Base-by-base conservation (phyloP, 2,329 filamentous ascomycete genomes). In the Amauroascus verrucosus region DNA sequence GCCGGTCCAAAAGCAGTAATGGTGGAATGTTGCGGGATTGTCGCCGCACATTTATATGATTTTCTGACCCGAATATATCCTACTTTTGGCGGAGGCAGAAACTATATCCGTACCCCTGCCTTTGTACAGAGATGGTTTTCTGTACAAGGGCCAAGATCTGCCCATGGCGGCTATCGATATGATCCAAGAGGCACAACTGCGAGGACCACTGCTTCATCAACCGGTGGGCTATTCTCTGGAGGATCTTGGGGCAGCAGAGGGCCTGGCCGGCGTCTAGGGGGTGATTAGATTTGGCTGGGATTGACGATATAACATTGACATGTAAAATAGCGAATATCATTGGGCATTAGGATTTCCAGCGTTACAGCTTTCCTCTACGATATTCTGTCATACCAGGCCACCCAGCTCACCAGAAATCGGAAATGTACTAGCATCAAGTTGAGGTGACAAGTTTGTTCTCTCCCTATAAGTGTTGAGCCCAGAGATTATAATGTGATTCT, bases 51-150 rank as follows among this genome's bases (percentile, higher is more conserved):
- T 67, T 64, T 93, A 18, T 95, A 88, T 70, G 87, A 97, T 66
- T 98, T 97, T 65, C 69, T 96, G 48, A 88, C 86, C 1, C 80
- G 87, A 47, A 77, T 96, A 40, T 97, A 89, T 76, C 93, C 93
- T 3, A 82, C 86, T 53, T 93, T 93, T 65, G 91, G 89, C 30
- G 86, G 87, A 53, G 93, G 93, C 0, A 76, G 75, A 49, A 95
- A 90, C 64, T 77, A 84, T 47, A 75, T 96, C 33, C 75, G 77
- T 13, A 93, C 89, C 0, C 93, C 93, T 1, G 67, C 68, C 5
- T 82, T 89, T 60, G 70, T 97, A 54, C 82, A 80, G 55, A 77
- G 77, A 52, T 78, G 86, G 60, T 85, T 91, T 55, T 72, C 37
- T 24, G 20, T 50, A 1, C 22, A 9, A 5, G 40, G 43, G 3